Conservation (phyloP, 345 rosid genomes). For the Arabidopsis suecica region DNA sequence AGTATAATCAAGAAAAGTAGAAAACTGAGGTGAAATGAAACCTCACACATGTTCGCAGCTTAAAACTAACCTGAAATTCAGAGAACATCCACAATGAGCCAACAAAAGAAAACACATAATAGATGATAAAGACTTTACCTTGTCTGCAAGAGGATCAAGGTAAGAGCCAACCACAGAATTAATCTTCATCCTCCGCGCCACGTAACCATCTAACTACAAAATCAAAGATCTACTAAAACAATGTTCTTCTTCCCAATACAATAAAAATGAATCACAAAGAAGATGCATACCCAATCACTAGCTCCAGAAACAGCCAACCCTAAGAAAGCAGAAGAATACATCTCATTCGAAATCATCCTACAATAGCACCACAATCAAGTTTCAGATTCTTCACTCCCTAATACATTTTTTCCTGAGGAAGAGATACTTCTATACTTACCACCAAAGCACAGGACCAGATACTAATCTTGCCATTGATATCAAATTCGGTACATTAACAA, state of each 20-base stretch:
- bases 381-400: slow-evolving; percentile 27
- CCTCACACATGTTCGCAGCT: neutral
- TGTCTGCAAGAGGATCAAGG: slow-evolving; percentile 98
- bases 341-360: slow-evolving; percentile 88
- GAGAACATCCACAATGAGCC: slow-evolving; percentile 7
- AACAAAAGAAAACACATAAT: neutral
- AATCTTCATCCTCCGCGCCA: slow-evolving; percentile 90
- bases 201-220: slow-evolving; percentile 86
- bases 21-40: slow-evolving; percentile 13
- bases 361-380: slow-evolving; percentile 10
- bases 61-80: slow-evolving; percentile 2
- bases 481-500: slow-evolving; percentile 79
- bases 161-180: slow-evolving; percentile 95
- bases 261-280: neutral
- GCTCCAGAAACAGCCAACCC: slow-evolving; percentile 84
- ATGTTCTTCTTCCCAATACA: slow-evolving; percentile 8
- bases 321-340: slow-evolving; percentile 75
- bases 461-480: slow-evolving; percentile 74
- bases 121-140: slow-evolving; percentile 53
- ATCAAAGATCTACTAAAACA: slow-evolving; percentile 8
- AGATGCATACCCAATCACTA: slow-evolving; percentile 75
- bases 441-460: slow-evolving; percentile 91
- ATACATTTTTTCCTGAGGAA: neutral
- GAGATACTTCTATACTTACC: slow-evolving; percentile 50
- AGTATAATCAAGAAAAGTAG: slow-evolving; percentile 9